phyloP scores from a whole-genome alignment of 768 basidiomycete genomes.

The Russula sp. region DNA sequence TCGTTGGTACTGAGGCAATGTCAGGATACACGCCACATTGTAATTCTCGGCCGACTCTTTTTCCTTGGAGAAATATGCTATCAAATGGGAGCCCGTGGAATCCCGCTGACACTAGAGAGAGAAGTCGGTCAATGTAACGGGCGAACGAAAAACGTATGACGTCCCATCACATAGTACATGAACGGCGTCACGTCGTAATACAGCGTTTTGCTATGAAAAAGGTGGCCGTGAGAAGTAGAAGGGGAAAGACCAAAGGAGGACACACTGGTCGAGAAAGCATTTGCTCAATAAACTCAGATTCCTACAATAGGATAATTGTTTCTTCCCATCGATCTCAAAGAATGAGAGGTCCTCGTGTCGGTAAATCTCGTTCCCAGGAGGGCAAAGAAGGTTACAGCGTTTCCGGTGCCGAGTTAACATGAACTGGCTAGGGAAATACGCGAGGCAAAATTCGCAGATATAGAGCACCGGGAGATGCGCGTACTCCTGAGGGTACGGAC shows the following conservation, averaged over 20 bases:
- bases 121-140: slow-evolving; percentile 1
- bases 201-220: slow-evolving; percentile 73
- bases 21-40: slow-evolving; percentile 98
- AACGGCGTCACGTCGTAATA: slow-evolving; percentile 99
- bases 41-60: slow-evolving; percentile 98
- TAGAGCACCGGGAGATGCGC: slow-evolving; percentile 92
- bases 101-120: slow-evolving; percentile 67
- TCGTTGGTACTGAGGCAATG: slow-evolving; percentile 97
- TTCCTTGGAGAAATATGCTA: slow-evolving; percentile 99
- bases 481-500: slow-evolving; percentile 97
- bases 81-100: slow-evolving; percentile 84
- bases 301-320: slow-evolving; percentile 93
- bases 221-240: neutral
- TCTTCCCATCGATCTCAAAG: slow-evolving; percentile 97
- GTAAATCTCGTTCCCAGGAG: slow-evolving; percentile 99
- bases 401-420: slow-evolving; percentile 89
- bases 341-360: slow-evolving; percentile 95
- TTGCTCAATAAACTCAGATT: slow-evolving; percentile 96
- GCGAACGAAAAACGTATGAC: slow-evolving; percentile 21
- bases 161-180: slow-evolving; percentile 98
- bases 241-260: slow-evolving; percentile 21
- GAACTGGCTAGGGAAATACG: slow-evolving; percentile 84
- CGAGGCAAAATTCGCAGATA: slow-evolving; percentile 98
- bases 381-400: slow-evolving; percentile 87
- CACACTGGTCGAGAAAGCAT: slow-evolving; percentile 96